Conservation (phyloP, 2,329 filamentous ascomycete genomes). For the Phoma sp. region DNA sequence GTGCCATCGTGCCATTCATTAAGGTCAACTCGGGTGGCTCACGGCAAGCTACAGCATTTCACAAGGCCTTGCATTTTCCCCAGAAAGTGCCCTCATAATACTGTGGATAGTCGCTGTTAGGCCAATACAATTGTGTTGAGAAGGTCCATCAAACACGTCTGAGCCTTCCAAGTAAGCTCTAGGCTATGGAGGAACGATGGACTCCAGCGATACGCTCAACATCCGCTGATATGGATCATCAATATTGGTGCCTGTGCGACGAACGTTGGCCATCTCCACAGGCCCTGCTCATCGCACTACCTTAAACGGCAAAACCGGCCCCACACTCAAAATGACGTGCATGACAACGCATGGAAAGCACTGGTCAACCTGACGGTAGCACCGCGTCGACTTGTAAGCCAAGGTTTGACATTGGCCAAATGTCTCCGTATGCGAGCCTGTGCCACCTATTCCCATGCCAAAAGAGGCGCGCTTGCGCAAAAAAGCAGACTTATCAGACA, state of each 20-base stretch:
- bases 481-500: slow-evolving; percentile 28
- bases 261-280: slow-evolving; percentile 9
- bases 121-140: not conserved
- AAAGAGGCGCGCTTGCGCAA: slow-evolving; percentile 29
- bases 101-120: slow-evolving; percentile 9
- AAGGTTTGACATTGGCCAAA: slow-evolving; percentile 12
- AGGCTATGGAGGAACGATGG: not conserved
- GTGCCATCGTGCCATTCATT: not conserved
- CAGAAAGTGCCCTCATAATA: not conserved
- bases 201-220: slow-evolving; percentile 13
- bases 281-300: slow-evolving; percentile 3
- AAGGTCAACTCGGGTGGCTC: slow-evolving; percentile 11
- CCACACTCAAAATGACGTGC: slow-evolving; percentile 22
- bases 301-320: slow-evolving; percentile 5
- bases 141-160: slow-evolving; percentile 2
- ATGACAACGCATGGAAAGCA: slow-evolving; percentile 20
- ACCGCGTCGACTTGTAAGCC: slow-evolving; percentile 13
- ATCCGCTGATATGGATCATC: slow-evolving; percentile 13
- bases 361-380: slow-evolving; percentile 14
- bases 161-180: not conserved
- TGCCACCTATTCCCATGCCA: slow-evolving; percentile 20
- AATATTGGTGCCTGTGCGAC: slow-evolving; percentile 20
- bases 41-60: slow-evolving; percentile 1
- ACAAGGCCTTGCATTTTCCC: slow-evolving; percentile 5
- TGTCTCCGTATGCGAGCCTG: slow-evolving; percentile 18